Conservation (phyloP, 805 yeast species). For the Yamadazyma laniorum region DNA sequence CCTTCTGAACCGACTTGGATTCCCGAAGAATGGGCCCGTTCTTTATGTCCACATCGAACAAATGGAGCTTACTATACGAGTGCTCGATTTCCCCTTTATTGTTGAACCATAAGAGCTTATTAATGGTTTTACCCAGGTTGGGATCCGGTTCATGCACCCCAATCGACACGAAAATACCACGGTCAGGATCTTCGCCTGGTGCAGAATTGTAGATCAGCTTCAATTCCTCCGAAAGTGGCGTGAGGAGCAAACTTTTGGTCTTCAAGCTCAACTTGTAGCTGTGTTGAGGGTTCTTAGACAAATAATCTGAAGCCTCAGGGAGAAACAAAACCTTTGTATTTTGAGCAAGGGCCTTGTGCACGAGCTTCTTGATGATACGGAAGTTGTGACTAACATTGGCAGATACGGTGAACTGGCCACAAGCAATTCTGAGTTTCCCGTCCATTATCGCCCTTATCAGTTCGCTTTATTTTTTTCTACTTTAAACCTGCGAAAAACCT, state of each 20-base stretch:
- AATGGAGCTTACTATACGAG: constrained; percentile 79
- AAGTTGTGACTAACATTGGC: constrained; percentile 61
- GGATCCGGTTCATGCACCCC: constrained; percentile 84
- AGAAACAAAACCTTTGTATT: constrained; percentile 72
- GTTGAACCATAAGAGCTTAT: constrained; percentile 71
- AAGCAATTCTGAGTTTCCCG: constrained; percentile 10
- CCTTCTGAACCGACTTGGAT: constrained; percentile 80
- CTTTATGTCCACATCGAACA: constrained; percentile 82
- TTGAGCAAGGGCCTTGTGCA: constrained; percentile 58
- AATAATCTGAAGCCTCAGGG: constrained; percentile 93
- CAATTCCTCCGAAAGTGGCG: constrained; percentile 48
- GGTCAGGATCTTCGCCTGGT: constrained; percentile 24
- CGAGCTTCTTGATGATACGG: constrained; percentile 52
- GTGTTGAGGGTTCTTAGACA: constrained; percentile 67
- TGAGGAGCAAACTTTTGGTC: constrained; percentile 37
- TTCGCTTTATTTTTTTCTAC: no score
- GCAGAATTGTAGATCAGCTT: constrained; percentile 23
- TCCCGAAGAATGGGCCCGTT: constrained; percentile 82
- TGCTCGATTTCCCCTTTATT: constrained; percentile 62
- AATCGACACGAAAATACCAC: constrained; percentile 64
- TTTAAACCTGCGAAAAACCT: background rate
- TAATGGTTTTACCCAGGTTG: constrained; percentile 43
- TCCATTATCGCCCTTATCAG: no score
- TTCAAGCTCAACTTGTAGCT: constrained; percentile 56
- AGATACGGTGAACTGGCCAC: constrained; percentile 80